Base-by-base conservation (phyloP, 1,284 basidiomycete species). In the Melampsora larici-populina region DNA sequence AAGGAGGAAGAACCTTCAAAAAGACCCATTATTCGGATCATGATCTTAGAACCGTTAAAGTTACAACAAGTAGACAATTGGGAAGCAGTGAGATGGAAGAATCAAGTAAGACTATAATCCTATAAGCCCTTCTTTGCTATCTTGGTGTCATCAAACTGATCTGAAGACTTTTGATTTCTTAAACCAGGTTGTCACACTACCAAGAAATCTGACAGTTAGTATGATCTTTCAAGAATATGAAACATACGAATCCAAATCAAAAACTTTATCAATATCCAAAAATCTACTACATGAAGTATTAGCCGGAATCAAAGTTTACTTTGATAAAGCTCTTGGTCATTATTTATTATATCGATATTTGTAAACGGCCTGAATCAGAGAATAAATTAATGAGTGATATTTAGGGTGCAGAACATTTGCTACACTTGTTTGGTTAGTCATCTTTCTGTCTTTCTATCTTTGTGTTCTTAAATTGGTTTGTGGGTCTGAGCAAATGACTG, bases 81-180 rank as follows among this genome's bases (percentile, higher is more conserved):
- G 96, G 96, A 99, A 85, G 90, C 91, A 21, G 90, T 99, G 60
- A 99, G 96, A 72, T 97, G 97, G 86, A 93, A 95, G 82, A 90
- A 90, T 82, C 91, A 92, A 88, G 93, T 91, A 68, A 63, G 86
- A 69, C 11, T 17, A 17, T 13, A 77, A 13, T 24, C 3, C 29
- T 31, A 1, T 6, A 24, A 60, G 9, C 55, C 21, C 7, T 15
- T 48, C 21, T 26, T 66, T 24, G 3, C 2, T 24, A 11, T 40
- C 18, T 26, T 63, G 21, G 48, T 33, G 17, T 13, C 48, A 24
- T 26, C 8, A 15, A 36, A 29, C 36, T 55, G 43, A 66, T 21
- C 33, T 74, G 21, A 65, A 21, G 7, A 78, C 5, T 8, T 46
- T 1, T 46, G 0, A n/a, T 70, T 40, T 40, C 17, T 36, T 51